Evolutionary conservation across 805 yeast species (phyloP).

Genomic region (Phaffomyces thermotolerans): DNA sequence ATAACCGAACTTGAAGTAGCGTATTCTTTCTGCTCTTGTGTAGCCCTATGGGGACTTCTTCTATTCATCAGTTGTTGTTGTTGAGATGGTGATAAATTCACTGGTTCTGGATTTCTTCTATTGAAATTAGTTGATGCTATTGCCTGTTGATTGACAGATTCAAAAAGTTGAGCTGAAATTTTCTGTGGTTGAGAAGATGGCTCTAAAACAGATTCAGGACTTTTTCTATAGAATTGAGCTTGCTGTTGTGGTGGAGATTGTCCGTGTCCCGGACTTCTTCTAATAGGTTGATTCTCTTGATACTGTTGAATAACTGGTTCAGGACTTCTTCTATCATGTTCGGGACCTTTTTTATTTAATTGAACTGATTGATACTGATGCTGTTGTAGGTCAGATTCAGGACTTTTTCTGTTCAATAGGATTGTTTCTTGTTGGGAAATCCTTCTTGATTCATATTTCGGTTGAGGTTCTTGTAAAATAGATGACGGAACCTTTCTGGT

Average conservation of each 20-base stretch:
- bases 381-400: background rate
- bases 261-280: conserved; percentile 1
- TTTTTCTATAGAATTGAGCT: background rate
- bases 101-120: background rate
- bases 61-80: too few relatives aligned
- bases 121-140: background rate
- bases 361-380: background rate
- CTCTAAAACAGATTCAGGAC: background rate
- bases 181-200: background rate
- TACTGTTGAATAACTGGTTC: background rate
- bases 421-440: background rate
- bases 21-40: too few relatives aligned
- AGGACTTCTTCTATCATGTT: background rate
- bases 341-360: background rate
- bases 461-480: background rate
- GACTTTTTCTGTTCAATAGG: background rate
- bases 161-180: background rate
- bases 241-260: background rate
- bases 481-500: background rate
- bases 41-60: too few relatives aligned
- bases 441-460: too few relatives aligned
- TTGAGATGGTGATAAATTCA: too few relatives aligned
- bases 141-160: background rate
- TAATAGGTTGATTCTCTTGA: background rate
- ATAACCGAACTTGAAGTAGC: too few relatives aligned